These are phyloP conservation scores for Nannochloropsis gaditana DNA, from an alignment of 108 stramenopile genomes.

Conservation along the genomic window DNA sequence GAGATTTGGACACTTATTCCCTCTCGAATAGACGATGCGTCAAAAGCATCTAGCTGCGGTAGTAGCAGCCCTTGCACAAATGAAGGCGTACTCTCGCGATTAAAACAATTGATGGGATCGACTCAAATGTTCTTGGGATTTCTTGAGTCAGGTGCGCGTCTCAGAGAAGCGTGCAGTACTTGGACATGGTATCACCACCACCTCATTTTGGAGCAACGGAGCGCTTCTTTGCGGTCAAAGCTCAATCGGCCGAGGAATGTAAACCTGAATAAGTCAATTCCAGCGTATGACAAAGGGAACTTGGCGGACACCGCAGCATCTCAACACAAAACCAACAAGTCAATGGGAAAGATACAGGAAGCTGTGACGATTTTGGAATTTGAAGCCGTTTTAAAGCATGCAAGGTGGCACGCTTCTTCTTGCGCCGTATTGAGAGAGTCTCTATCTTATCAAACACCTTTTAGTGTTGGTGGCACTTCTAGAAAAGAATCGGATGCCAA, in stretches of 20 bases:
- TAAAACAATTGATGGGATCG: not conserved
- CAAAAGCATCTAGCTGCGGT: not conserved
- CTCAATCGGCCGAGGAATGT: not conserved
- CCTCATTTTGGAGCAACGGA: not conserved
- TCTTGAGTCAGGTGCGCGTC: not conserved
- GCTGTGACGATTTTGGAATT: too few relatives aligned
- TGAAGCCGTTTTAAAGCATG: not conserved
- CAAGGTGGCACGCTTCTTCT: not conserved
- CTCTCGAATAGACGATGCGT: not conserved
- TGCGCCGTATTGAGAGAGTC: not conserved
- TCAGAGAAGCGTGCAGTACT: not conserved
- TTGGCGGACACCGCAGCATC: not conserved
- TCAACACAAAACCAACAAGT: too few relatives aligned
- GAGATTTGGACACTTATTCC: not conserved
- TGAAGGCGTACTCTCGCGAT: not conserved
- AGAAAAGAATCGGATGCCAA: too few relatives aligned
- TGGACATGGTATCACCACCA: constrained; percentile 16
- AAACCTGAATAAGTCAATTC: not conserved
- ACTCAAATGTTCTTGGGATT: not conserved
- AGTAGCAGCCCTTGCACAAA: not conserved
- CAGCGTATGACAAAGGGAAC: not conserved
- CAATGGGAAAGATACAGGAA: too few relatives aligned
- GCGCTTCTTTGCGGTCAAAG: not conserved
- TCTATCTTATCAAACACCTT: not conserved
- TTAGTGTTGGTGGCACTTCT: too few relatives aligned